These are phyloP conservation scores for Pisolithus orientalis DNA, from an alignment of 768 basidiomycete species.

Conservation along the genomic window DNA sequence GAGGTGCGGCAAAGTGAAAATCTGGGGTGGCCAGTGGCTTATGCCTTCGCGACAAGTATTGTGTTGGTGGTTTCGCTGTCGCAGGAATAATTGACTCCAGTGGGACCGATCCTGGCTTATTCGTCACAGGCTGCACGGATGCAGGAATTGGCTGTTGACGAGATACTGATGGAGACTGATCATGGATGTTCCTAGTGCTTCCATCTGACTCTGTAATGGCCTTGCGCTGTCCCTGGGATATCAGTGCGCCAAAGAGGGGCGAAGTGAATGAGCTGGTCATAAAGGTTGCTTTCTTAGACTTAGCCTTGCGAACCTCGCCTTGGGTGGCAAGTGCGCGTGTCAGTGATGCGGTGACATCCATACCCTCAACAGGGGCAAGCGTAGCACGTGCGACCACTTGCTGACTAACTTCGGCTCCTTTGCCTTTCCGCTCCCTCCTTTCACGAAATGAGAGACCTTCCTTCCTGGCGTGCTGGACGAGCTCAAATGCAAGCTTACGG, in stretches of 20 bases:
- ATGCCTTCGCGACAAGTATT: constrained; percentile 72
- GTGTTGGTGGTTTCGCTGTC: constrained; percentile 74
- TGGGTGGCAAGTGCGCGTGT: constrained; percentile 40
- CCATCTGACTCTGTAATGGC: constrained; percentile 23
- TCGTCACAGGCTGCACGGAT: constrained; percentile 19
- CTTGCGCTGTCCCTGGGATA: constrained; percentile 46
- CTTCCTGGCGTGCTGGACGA: constrained; percentile 65
- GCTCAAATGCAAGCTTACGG: constrained; percentile 54
- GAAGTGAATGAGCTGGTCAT: constrained; percentile 41
- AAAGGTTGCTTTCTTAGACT: constrained; percentile 30
- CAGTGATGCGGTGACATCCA: constrained; percentile 40
- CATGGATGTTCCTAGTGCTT: constrained; percentile 6
- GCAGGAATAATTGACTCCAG: constrained; percentile 81
- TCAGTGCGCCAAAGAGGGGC: constrained; percentile 56
- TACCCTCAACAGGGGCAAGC: constrained; percentile 34
- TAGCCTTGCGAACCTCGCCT: constrained; percentile 29
- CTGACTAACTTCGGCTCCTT: constrained; percentile 20
- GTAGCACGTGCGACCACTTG: constrained; percentile 36
- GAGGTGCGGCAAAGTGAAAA: constrained; percentile 68
- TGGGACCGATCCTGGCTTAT: constrained; percentile 45
- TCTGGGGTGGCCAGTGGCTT: constrained; percentile 67
- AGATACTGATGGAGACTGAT: constrained; percentile 5
- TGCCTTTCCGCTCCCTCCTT: constrained; percentile 32
- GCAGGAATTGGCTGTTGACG: constrained; percentile 3
- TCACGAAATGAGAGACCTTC: constrained; percentile 43